phyloP scores from a whole-genome alignment of 371 early-diverging fungal genomes.

The Phascolomyces articulosus region DNA sequence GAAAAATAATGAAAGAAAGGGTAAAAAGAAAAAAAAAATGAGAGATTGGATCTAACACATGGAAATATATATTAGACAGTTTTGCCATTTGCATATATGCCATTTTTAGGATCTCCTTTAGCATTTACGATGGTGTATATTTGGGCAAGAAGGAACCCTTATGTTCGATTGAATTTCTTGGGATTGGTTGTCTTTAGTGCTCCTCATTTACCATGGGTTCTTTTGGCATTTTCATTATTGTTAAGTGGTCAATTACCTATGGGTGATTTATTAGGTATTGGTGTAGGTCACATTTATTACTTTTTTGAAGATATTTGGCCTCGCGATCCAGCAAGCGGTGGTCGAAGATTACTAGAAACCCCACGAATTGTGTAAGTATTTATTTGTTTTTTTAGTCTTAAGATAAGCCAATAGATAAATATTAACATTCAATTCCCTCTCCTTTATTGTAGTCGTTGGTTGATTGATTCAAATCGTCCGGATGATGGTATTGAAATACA shows the following conservation, averaged over 20 bases:
- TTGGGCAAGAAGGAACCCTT: conserved; percentile 94
- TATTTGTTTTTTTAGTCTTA: background rate
- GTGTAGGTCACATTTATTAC: conserved; percentile 92
- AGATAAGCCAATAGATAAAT: background rate
- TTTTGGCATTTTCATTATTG: conserved; percentile 81
- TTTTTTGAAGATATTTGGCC: conserved; percentile 97
- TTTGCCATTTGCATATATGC: conserved; percentile 71
- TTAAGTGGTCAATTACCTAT: conserved; percentile 75
- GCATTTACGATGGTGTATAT: conserved; percentile 91
- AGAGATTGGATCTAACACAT: background rate
- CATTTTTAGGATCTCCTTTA: conserved; percentile 86
- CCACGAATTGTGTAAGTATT: conserved; percentile 64
- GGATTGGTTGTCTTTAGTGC: conserved; percentile 92
- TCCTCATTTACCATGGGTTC: conserved; percentile 91
- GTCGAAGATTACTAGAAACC: conserved; percentile 59
- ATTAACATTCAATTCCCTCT: background rate
- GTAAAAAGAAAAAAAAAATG: background rate
- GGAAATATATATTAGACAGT: conserved; percentile 48
- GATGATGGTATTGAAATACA: conserved; percentile 4
- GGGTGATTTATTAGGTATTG: conserved; percentile 84
- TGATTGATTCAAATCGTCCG: conserved; percentile 21
- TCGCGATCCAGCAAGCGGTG: conserved; percentile 62
- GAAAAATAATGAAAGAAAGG: background rate
- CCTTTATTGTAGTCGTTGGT: conserved; percentile 12
- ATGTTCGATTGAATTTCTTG: conserved; percentile 83